phyloP scores from a whole-genome alignment of 2,329 filamentous ascomycete species.

The Penicillium sp. region DNA sequence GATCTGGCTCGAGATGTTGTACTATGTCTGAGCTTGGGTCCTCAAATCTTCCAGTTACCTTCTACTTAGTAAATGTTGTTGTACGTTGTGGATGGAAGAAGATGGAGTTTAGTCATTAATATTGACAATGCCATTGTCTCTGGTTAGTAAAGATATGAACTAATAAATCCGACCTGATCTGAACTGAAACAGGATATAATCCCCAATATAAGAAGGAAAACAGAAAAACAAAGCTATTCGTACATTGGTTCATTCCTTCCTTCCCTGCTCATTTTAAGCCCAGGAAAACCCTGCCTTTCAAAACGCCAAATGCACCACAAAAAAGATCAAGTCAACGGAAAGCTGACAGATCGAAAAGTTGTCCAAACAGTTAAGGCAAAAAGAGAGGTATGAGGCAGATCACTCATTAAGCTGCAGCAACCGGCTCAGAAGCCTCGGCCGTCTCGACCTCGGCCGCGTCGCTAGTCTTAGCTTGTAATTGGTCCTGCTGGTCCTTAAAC shows the following conservation, averaged over 20 bases:
- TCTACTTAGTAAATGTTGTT: background rate
- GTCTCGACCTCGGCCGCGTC: slow-evolving; percentile 12
- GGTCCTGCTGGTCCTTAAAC: slow-evolving; percentile 26
- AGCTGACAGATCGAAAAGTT: background rate
- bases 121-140: slow-evolving; percentile 16
- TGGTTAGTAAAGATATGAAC: background rate
- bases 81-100: background rate
- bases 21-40: slow-evolving; percentile 1
- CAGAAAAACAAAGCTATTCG: slow-evolving; percentile 19
- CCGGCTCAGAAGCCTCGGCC: background rate
- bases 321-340: background rate
- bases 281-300: background rate
- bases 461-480: slow-evolving; percentile 17
- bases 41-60: background rate
- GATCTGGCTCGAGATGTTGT: slow-evolving; percentile 6
- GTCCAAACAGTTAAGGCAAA: slow-evolving; percentile 9
- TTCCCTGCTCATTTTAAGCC: slow-evolving; percentile 2
- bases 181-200: background rate
- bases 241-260: slow-evolving; percentile 21
- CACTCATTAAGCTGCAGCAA: slow-evolving; percentile 4
- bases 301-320: slow-evolving; percentile 9
- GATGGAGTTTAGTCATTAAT: slow-evolving; percentile 2
- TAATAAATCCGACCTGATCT: background rate
- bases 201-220: background rate
- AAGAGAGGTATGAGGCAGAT: background rate